Percentiles rank a stretch among this genome's conserved stretches.
These are phyloP conservation scores for Naganishia cerealis DNA, from an alignment of 1,284 basidiomycete genomes.

Conservation along the genomic window DNA sequence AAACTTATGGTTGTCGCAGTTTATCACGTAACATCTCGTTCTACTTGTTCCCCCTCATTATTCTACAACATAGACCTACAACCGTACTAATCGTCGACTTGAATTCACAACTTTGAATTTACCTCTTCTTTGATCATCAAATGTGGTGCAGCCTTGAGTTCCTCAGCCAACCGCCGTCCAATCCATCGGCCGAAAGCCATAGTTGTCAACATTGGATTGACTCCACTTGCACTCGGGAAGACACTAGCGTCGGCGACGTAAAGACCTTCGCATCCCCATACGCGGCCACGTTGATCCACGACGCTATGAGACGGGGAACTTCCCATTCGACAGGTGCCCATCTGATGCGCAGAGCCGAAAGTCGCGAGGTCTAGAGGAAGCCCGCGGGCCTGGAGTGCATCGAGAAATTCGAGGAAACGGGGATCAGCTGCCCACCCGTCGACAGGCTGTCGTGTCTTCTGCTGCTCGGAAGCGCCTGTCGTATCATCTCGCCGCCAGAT, in stretches of 20 bases:
- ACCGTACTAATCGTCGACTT: not conserved
- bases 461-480: not conserved
- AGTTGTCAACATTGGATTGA: conserved; percentile 57
- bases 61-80: too few relatives aligned
- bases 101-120: conserved; percentile 7
- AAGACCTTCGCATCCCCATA: conserved; percentile 54
- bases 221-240: conserved; percentile 52
- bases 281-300: conserved; percentile 52
- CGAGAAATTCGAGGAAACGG: conserved; percentile 22
- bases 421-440: conserved; percentile 27
- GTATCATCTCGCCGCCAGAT: conserved; percentile 19
- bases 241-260: conserved; percentile 55
- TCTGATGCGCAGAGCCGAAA: conserved; percentile 50
- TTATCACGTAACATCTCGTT: too few relatives aligned
- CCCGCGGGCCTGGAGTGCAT: not conserved
- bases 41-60: too few relatives aligned
- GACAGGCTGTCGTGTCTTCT: not conserved
- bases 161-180: conserved; percentile 27
- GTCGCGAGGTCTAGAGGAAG: conserved; percentile 16
- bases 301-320: conserved; percentile 46
- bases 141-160: not conserved
- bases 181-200: conserved; percentile 38
- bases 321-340: conserved; percentile 54
- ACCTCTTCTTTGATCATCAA: not conserved
- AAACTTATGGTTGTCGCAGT: too few relatives aligned